These are phyloP conservation scores for Aleurites moluccanus DNA, from an alignment of 441 rosid species.

Conservation along the genomic window DNA sequence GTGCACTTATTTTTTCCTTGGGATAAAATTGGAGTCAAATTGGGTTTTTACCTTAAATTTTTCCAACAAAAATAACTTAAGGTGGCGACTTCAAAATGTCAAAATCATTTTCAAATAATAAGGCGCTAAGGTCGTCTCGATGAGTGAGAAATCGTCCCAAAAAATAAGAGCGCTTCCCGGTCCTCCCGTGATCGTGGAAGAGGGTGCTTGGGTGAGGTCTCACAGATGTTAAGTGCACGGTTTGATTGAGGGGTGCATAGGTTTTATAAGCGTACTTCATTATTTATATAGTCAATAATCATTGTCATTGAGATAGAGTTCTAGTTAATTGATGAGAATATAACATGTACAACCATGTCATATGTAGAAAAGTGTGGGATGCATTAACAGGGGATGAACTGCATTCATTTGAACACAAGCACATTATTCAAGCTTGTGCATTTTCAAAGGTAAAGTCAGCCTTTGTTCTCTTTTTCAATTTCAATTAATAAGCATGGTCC, in stretches of 20 bases:
- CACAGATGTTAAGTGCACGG: not conserved
- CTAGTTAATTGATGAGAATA: not conserved
- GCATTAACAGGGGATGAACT: constrained; percentile 89
- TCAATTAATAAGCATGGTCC: not conserved
- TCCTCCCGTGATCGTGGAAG: too few relatives aligned
- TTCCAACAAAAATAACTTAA: too few relatives aligned
- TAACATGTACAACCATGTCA: not conserved
- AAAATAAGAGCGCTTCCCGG: too few relatives aligned
- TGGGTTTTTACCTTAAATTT: too few relatives aligned
- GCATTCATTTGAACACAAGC: constrained; percentile 97
- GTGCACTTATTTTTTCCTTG: too few relatives aligned
- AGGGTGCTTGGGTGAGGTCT: too few relatives aligned
- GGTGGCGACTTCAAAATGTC: too few relatives aligned
- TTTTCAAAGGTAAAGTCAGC: constrained; percentile 70
- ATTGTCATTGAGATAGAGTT: not conserved
- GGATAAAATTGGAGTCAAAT: too few relatives aligned
- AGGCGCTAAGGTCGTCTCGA: too few relatives aligned
- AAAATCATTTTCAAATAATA: too few relatives aligned
- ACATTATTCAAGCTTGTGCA: constrained; percentile 90
- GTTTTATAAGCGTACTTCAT: not conserved
- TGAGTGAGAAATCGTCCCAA: too few relatives aligned
- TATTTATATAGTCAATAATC: too few relatives aligned
- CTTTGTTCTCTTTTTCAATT: not conserved
- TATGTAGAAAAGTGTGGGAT: constrained; percentile 91
- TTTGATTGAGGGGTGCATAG: not conserved